Percentiles rank a stretch among this genome's conserved stretches.
These are phyloP conservation scores for Lathyrus oleraceus DNA, from an alignment of 306 rosid genomes.

Conservation along the genomic window DNA sequence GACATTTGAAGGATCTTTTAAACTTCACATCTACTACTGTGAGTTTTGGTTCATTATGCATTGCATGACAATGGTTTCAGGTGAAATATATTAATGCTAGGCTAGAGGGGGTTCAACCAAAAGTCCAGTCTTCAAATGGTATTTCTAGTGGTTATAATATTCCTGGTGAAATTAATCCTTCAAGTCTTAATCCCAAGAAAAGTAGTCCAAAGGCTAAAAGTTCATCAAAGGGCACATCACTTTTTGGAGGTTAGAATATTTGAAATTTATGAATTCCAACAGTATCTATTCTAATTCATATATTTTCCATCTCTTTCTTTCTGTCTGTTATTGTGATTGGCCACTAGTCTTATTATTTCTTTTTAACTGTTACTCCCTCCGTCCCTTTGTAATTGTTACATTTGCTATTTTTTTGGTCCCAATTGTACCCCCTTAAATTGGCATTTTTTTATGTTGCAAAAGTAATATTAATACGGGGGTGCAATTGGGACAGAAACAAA, in stretches of 20 bases:
- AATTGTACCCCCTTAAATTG: too few species aligned
- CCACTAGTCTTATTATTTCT: slow-evolving; percentile 3
- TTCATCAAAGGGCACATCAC: slow-evolving; percentile 77
- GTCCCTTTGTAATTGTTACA: neutral
- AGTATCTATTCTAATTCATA: slow-evolving; percentile 22
- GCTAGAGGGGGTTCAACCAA: slow-evolving; percentile 89
- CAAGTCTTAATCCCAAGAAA: slow-evolving; percentile 66
- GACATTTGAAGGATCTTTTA: slow-evolving; percentile 22
- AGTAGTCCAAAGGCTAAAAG: slow-evolving; percentile 91
- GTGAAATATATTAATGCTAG: slow-evolving; percentile 95
- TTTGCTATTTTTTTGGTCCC: neutral
- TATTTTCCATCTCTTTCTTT: slow-evolving; percentile 29
- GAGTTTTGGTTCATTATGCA: slow-evolving; percentile 17
- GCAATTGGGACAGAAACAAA: too few species aligned
- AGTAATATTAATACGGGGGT: too few species aligned
- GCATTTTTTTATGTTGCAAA: too few species aligned
- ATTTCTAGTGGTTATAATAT: slow-evolving; percentile 57
- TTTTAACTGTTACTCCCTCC: slow-evolving; percentile 1
- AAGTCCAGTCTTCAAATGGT: slow-evolving; percentile 72
- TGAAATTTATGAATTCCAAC: slow-evolving; percentile 27
- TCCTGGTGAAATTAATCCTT: slow-evolving; percentile 68
- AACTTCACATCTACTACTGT: slow-evolving; percentile 22
- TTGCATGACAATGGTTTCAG: slow-evolving; percentile 48
- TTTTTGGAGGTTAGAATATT: slow-evolving; percentile 78
- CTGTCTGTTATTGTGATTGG: slow-evolving; percentile 17